A percentile compares a stretch with the other conserved stretches of the same genome.
phyloP scores from a whole-genome alignment of 2,329 filamentous ascomycete species.

The Fonsecaea multimorphosa region DNA sequence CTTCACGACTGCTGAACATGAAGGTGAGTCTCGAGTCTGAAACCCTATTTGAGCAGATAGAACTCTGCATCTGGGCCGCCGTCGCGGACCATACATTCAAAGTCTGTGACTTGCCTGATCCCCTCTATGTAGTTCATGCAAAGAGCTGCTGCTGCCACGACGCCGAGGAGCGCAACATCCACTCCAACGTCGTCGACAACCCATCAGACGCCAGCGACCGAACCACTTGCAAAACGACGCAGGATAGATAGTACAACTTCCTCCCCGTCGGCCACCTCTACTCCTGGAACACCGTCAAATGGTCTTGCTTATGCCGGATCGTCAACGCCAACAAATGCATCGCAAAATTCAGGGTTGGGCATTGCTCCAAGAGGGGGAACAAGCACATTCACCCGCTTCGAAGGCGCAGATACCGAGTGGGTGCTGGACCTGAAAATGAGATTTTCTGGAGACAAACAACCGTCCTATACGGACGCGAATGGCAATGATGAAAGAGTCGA shows the following conservation, averaged over 20 bases:
- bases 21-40: constrained; percentile 31
- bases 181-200: constrained; percentile 16
- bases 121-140: constrained; percentile 40
- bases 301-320: not conserved
- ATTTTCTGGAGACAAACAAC: not conserved
- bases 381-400: constrained; percentile 25
- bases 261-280: constrained; percentile 18
- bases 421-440: constrained; percentile 34
- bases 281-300: constrained; percentile 25
- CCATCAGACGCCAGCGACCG: constrained; percentile 30
- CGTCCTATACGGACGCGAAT: not conserved
- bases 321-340: constrained; percentile 12
- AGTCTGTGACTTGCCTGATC: constrained; percentile 1
- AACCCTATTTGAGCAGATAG: not conserved
- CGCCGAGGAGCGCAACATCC: constrained; percentile 16
- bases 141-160: constrained; percentile 32
- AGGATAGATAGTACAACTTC: constrained; percentile 26
- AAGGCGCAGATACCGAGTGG: constrained; percentile 38
- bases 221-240: constrained; percentile 34
- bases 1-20: constrained; percentile 40
- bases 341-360: constrained; percentile 1
- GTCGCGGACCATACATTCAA: not conserved
- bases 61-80: not conserved
- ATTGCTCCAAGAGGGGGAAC: constrained; percentile 25
- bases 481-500: not conserved